Evolutionary conservation across 148 eudicot genomes (phyloP).

Genomic region (Bassia scoparia): DNA sequence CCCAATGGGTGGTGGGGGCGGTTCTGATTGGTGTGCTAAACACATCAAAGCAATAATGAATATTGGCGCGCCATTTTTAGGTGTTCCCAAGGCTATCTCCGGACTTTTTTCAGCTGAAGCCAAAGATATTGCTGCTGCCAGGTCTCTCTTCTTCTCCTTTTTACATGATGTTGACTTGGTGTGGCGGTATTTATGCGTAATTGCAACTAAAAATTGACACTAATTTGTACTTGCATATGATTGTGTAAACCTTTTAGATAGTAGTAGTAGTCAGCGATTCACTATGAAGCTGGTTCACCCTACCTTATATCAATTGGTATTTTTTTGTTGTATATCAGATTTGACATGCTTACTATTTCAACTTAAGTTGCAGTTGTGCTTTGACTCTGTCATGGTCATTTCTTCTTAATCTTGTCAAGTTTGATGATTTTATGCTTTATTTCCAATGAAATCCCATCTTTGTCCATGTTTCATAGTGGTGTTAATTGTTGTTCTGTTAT

Average conservation of each 20-base stretch:
- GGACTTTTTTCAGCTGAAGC: conserved; percentile 96
- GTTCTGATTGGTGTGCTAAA: conserved; percentile 87
- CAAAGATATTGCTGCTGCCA: conserved; percentile 86
- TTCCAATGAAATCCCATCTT: no score
- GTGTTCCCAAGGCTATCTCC: conserved; percentile 89
- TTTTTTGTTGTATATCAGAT: no score
- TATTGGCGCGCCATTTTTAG: conserved; percentile 93
- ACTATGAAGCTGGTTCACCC: no score
- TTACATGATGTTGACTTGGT: neutral
- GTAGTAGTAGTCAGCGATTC: neutral
- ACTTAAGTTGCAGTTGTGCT: neutral
- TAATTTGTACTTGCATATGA: neutral
- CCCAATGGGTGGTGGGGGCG: conserved; percentile 99
- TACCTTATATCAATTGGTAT: neutral
- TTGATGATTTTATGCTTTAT: neutral
- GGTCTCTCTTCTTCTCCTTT: conserved; percentile 36
- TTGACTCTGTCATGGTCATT: neutral
- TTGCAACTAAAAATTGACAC: neutral
- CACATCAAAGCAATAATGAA: conserved; percentile 91
- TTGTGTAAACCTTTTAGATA: neutral
- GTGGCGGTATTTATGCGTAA: neutral
- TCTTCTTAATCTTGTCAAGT: neutral
- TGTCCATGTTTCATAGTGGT: neutral
- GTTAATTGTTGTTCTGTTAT: neutral
- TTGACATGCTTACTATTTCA: neutral